Percentiles rank a stretch among this genome's conserved stretches.
phyloP scores from a whole-genome alignment of 352 stramenopile genomes.

The Globisporangium sylvaticum region DNA sequence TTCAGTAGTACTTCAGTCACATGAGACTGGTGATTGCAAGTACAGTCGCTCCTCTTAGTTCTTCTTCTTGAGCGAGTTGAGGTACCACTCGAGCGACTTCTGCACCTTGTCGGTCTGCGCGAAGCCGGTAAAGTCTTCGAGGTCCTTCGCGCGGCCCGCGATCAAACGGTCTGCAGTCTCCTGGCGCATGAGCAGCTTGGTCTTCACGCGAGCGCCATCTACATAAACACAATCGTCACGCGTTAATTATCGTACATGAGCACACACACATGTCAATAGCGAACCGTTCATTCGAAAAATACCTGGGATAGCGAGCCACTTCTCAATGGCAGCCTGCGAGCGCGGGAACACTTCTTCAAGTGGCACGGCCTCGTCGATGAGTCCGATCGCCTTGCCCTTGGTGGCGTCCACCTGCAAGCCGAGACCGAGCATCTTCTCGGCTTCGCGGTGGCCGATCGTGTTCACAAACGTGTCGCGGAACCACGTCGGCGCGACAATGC shows the following conservation, averaged over 20 bases:
- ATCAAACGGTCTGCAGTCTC: constrained; percentile 61
- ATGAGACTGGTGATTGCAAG: neutral
- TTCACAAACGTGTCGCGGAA: constrained; percentile 83
- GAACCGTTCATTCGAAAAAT: neutral
- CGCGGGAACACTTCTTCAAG: constrained; percentile 76
- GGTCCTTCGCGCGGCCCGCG: constrained; percentile 47
- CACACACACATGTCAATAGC: neutral
- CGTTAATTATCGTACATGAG: neutral
- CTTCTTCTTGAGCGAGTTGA: constrained; percentile 81
- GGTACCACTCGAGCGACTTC: constrained; percentile 74
- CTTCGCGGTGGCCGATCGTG: constrained; percentile 77
- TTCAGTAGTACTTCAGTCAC: neutral
- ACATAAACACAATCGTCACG: neutral
- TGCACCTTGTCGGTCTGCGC: constrained; percentile 79
- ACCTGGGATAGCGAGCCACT: constrained; percentile 84
- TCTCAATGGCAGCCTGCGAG: constrained; percentile 54
- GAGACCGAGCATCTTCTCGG: constrained; percentile 83
- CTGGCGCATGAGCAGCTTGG: constrained; percentile 75
- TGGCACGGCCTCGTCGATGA: constrained; percentile 73
- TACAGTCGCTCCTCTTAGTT: constrained; percentile 11
- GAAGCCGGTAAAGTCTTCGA: constrained; percentile 71
- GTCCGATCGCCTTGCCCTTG: constrained; percentile 68
- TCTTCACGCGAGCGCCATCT: constrained; percentile 70
- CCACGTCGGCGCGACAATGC: constrained; percentile 86
- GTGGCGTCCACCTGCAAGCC: constrained; percentile 73